These are phyloP conservation scores for Sicyos baderoa DNA, from an alignment of 306 rosid species.

Conservation along the genomic window DNA sequence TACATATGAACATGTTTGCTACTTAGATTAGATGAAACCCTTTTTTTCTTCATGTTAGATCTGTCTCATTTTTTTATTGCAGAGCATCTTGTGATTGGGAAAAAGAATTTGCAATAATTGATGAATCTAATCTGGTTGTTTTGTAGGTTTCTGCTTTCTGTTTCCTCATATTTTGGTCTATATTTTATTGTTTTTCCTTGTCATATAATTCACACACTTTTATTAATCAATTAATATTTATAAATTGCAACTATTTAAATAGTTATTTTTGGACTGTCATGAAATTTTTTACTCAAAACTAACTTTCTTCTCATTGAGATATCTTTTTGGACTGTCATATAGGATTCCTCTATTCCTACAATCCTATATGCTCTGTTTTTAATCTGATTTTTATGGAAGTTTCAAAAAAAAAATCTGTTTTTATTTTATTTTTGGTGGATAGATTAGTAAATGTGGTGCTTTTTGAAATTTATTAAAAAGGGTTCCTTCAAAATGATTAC, in stretches of 20 bases:
- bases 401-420: too few relatives aligned
- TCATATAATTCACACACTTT: neutral
- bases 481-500: too few relatives aligned
- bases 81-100: constrained; percentile 5
- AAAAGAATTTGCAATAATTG: neutral
- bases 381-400: too few relatives aligned
- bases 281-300: neutral
- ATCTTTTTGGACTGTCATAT: too few relatives aligned
- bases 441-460: too few relatives aligned
- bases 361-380: too few relatives aligned
- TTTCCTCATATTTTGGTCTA: neutral
- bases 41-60: neutral
- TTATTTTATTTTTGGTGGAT: too few relatives aligned
- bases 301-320: too few relatives aligned
- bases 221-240: neutral
- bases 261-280: neutral
- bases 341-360: too few relatives aligned
- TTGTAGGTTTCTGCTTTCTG: neutral
- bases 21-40: neutral
- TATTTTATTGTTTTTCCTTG: neutral
- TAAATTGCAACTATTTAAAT: neutral
- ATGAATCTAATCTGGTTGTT: neutral
- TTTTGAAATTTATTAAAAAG: too few relatives aligned
- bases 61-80: neutral
- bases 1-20: constrained; percentile 1